Conservation (phyloP, 106 monocot species). For the Dendrobium catenatum region DNA sequence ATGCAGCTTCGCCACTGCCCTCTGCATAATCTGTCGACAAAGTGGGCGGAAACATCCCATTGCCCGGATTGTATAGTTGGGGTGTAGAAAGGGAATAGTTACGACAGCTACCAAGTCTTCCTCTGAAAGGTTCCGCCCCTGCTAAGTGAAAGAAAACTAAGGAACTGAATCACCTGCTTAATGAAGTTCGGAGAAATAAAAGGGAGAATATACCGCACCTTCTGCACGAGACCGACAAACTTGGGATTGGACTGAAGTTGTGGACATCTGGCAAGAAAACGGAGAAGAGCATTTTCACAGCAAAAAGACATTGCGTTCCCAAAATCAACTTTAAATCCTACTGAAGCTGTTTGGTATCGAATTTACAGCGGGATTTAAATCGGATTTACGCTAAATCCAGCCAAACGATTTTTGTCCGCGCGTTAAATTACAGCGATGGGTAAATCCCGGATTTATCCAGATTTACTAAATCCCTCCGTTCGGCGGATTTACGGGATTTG, state of each 20-base stretch:
- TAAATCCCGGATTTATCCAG: too few relatives aligned
- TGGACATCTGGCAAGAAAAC: conserved; percentile 63
- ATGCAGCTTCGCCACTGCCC: conserved; percentile 39
- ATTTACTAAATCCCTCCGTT: too few relatives aligned
- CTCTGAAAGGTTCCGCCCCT: conserved; percentile 25
- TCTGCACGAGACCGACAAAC: conserved; percentile 34
- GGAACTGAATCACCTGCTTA: background rate
- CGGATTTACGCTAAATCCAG: too few relatives aligned
- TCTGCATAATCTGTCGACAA: conserved; percentile 25
- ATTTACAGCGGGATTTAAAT: too few relatives aligned
- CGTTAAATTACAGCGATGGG: too few relatives aligned
- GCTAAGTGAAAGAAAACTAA: background rate
- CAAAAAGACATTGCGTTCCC: conserved; percentile 20
- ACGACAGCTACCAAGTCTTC: conserved; percentile 51
- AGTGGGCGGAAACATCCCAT: conserved; percentile 88
- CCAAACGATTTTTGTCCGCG: too few relatives aligned
- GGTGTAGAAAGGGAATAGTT: conserved; percentile 78
- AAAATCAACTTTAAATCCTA: background rate
- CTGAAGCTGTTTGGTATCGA: too few relatives aligned
- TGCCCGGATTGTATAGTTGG: conserved; percentile 70
- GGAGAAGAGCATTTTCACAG: conserved; percentile 36
- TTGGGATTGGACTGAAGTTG: conserved; percentile 27
- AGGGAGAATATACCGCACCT: conserved; percentile 16
- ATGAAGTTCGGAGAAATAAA: background rate
- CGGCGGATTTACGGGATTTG: too few relatives aligned